phyloP scores from a whole-genome alignment of 192 early-diverging fungal species.

The Coemansia sp. region DNA sequence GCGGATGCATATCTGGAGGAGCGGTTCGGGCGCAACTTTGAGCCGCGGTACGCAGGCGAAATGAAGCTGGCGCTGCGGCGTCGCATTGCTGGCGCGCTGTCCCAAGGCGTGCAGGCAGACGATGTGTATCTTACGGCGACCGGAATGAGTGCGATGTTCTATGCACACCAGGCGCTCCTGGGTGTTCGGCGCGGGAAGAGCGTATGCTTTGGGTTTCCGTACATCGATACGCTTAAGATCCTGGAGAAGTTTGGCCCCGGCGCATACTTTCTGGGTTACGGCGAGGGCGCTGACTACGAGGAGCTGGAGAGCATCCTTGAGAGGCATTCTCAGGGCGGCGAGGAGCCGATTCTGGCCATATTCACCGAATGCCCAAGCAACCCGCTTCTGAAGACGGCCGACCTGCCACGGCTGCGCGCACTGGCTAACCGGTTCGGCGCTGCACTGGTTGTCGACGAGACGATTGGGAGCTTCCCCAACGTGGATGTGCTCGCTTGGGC shows the following conservation, averaged over 20 bases:
- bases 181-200: constrained; percentile 59
- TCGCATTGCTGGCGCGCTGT: constrained; percentile 80
- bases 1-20: constrained; percentile 77
- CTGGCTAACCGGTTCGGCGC: constrained; percentile 77
- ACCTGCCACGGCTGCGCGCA: constrained; percentile 68
- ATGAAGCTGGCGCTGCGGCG: constrained; percentile 74
- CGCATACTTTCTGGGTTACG: constrained; percentile 84
- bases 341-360: constrained; percentile 72
- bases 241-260: constrained; percentile 93
- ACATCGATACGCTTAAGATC: constrained; percentile 96
- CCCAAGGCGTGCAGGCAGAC: constrained; percentile 62
- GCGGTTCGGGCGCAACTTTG: constrained; percentile 90
- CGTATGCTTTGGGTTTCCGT: constrained; percentile 94
- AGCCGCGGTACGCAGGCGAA: constrained; percentile 63
- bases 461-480: constrained; percentile 93
- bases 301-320: constrained; percentile 65
- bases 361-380: constrained; percentile 96
- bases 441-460: constrained; percentile 90
- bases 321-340: constrained; percentile 16
- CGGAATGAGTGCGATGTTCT: constrained; percentile 94
- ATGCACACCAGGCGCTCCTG: constrained; percentile 72
- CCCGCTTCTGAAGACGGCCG: constrained; percentile 82
- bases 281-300: constrained; percentile 74
- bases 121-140: constrained; percentile 88
- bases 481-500: constrained; percentile 74